These are phyloP conservation scores for Ogataea ramenticola DNA, from an alignment of 805 yeast genomes.

Conservation along the genomic window DNA sequence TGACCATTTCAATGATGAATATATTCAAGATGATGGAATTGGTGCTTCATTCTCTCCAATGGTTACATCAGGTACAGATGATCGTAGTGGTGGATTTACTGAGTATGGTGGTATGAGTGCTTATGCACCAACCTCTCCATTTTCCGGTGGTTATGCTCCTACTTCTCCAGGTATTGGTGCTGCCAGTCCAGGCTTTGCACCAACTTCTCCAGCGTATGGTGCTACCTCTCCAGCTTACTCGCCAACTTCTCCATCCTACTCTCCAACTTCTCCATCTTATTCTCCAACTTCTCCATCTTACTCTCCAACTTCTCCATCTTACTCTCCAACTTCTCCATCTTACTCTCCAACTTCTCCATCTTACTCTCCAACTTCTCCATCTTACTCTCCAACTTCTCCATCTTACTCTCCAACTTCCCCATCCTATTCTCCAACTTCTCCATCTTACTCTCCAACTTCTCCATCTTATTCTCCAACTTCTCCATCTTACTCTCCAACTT, in stretches of 20 bases:
- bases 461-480: slow-evolving; percentile 76
- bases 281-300: slow-evolving; percentile 44
- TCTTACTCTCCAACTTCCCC: slow-evolving; percentile 66
- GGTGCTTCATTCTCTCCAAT: slow-evolving; percentile 90
- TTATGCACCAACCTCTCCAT: slow-evolving; percentile 48
- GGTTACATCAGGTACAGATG: slow-evolving; percentile 78
- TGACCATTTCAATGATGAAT: slow-evolving; percentile 57
- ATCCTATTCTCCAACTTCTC: slow-evolving; percentile 62
- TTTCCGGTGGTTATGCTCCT: slow-evolving; percentile 45
- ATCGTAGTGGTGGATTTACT: slow-evolving; percentile 75
- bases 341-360: slow-evolving; percentile 73
- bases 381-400: slow-evolving; percentile 71
- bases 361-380: slow-evolving; percentile 55
- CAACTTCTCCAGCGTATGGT: slow-evolving; percentile 40
- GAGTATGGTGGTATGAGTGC: slow-evolving; percentile 66
- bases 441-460: slow-evolving; percentile 71
- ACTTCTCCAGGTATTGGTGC: slow-evolving; percentile 43
- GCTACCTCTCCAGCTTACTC: slow-evolving; percentile 56
- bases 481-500: slow-evolving; percentile 52
- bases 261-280: slow-evolving; percentile 41
- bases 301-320: slow-evolving; percentile 46
- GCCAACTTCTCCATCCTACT: slow-evolving; percentile 42
- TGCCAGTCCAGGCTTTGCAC: slow-evolving; percentile 48
- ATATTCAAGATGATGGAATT: slow-evolving; percentile 50
- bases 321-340: slow-evolving; percentile 56